phyloP scores from a whole-genome alignment of 768 basidiomycete genomes.

The Pilatotrama ljubarskyi region DNA sequence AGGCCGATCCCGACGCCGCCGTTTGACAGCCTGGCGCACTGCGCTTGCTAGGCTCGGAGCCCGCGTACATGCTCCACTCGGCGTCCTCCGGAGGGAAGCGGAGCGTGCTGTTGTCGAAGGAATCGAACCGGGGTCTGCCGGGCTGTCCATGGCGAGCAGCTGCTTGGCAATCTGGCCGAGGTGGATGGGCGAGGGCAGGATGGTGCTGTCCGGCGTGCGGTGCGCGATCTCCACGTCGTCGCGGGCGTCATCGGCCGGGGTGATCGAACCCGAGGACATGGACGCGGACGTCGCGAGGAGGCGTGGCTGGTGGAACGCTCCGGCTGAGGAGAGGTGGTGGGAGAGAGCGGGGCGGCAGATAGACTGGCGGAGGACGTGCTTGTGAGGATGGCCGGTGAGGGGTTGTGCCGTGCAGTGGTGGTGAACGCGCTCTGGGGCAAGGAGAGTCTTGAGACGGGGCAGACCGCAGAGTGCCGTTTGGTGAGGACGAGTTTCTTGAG shows the following conservation, averaged over 20 bases:
- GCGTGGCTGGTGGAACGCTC: constrained; percentile 19
- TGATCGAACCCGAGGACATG: constrained; percentile 8
- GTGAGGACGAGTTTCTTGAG: constrained; percentile 82
- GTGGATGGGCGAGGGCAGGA: constrained; percentile 5
- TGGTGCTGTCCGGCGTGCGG: background rate
- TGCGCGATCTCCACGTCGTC: constrained; percentile 4
- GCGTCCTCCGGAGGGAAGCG: constrained; percentile 1
- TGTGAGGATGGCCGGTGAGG: constrained; percentile 8
- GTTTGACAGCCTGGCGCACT: constrained; percentile 47
- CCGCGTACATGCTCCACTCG: constrained; percentile 9
- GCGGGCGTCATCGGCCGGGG: constrained; percentile 7
- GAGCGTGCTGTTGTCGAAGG: constrained; percentile 1
- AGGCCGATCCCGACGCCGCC: constrained; percentile 71
- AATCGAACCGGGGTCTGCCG: constrained; percentile 8
- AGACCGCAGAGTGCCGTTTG: constrained; percentile 49
- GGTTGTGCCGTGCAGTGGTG: constrained; percentile 16
- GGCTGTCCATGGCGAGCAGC: constrained; percentile 14
- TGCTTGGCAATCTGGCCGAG: constrained; percentile 15
- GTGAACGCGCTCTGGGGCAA: constrained; percentile 30
- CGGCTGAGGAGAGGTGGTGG: background rate
- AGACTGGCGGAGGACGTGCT: constrained; percentile 2
- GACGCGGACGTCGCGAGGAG: constrained; percentile 8
- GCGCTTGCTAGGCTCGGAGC: constrained; percentile 28
- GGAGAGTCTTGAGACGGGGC: constrained; percentile 24
- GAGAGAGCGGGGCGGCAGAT: constrained; percentile 3